Evolutionary conservation across 768 basidiomycete genomes (phyloP), one percentile per base, ranked within the genome.

Genomic region (Cyathus striatus): DNA sequence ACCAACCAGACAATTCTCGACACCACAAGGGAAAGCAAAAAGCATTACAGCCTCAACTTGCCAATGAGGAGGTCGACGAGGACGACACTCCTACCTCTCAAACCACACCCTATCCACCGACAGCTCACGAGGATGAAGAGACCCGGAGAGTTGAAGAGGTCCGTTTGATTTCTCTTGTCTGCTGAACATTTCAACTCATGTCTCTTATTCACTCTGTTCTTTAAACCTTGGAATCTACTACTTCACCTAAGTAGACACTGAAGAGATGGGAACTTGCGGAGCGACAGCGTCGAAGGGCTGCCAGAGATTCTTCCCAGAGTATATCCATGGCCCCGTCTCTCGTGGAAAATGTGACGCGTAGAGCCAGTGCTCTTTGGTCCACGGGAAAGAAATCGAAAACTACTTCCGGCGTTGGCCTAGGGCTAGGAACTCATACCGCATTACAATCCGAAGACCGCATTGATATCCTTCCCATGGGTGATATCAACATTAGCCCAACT

Each of bases 181-280:
- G 43, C 30, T 49, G 33, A 27, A n/a, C n/a, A n/a, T n/a, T n/a
- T n/a, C n/a, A n/a, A n/a, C n/a, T n/a, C n/a, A n/a, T n/a, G n/a
- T n/a, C n/a, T n/a, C n/a, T n/a, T n/a, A n/a, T n/a, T n/a, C n/a
- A n/a, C n/a, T n/a, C n/a, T n/a, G n/a, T n/a, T n/a, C n/a, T n/a
- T n/a, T n/a, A n/a, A 43, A 17, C 32, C 46, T 44, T 45, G 41
- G 40, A 27, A 40, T 41, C 25, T 20, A 45, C 26, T 34, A 33
- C 41, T 27, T 4, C 41, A 24, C 41, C 59, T 30, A n/a, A n/a
- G 9, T 30, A 91, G 89, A 91, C 79, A 46, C 69, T 92, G 21
- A 72, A 75, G 50, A 75, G 75, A 33, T 91, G 88, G 90, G 89
- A 91, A 52, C 65, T 79, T 36, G 79, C 79, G 30, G 89, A 91